Conservation (phyloP, 768 basidiomycete genomes). For the Phanerochaete sordida region DNA sequence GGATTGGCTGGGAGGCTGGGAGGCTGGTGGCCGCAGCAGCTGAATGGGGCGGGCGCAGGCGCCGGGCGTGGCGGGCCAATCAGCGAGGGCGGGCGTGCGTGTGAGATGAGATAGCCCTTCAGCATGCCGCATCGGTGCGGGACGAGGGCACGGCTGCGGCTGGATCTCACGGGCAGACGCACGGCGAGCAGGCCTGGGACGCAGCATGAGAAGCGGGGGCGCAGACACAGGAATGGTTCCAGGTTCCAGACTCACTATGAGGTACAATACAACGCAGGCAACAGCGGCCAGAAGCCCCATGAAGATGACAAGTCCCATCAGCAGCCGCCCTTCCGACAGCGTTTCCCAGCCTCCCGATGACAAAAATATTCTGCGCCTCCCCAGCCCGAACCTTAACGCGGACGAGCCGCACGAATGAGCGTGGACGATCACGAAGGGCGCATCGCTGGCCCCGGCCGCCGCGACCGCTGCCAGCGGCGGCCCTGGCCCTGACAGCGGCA, state of each 20-base stretch:
- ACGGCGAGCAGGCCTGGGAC: background rate
- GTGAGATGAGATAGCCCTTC: background rate
- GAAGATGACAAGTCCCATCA: background rate
- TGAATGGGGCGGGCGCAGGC: background rate
- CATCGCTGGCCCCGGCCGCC: background rate
- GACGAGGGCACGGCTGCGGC: background rate
- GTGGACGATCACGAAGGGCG: background rate
- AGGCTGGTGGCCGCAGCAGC: slow-evolving; percentile 1
- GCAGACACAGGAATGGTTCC: background rate
- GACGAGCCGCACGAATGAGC: background rate
- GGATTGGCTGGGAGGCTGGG: too few species aligned
- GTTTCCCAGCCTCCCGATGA: background rate
- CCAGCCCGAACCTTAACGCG: background rate
- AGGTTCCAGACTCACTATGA: slow-evolving; percentile 2
- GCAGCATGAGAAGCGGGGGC: background rate
- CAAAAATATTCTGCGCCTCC: background rate
- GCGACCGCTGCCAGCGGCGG: background rate
- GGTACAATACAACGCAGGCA: background rate
- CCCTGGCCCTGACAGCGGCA: background rate
- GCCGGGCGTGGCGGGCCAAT: background rate
- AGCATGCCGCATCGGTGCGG: background rate
- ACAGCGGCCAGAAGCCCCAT: background rate
- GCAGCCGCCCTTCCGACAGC: background rate
- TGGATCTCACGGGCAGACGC: background rate
- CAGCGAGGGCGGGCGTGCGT: background rate